phyloP scores from a whole-genome alignment of 306 rosid species.

The Cyclanthera cordifolia region DNA sequence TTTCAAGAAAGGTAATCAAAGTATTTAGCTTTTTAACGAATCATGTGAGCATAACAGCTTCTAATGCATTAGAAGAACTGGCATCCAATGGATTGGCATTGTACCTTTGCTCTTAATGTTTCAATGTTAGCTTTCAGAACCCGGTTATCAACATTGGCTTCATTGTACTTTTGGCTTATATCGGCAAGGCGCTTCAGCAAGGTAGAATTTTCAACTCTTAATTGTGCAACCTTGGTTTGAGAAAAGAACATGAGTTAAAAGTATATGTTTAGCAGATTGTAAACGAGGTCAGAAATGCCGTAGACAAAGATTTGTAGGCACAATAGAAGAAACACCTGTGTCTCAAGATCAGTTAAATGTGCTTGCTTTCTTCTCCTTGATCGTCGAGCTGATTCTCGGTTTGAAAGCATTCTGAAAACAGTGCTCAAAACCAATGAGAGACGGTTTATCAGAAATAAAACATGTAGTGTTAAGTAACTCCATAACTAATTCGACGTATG shows the following conservation, averaged over 20 bases:
- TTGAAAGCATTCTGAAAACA: constrained; percentile 78
- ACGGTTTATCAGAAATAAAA: neutral
- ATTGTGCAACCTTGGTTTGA: constrained; percentile 51
- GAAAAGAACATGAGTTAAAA: constrained; percentile 5
- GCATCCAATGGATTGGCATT: neutral
- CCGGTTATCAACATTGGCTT: constrained; percentile 77
- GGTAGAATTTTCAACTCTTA: constrained; percentile 74
- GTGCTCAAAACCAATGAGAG: neutral
- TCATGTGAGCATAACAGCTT: neutral
- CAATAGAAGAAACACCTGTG: constrained; percentile 35
- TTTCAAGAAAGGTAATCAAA: too few relatives aligned
- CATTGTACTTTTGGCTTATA: constrained; percentile 43
- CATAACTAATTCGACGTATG: neutral
- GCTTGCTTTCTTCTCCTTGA: constrained; percentile 97
- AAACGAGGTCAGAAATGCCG: constrained; percentile 7
- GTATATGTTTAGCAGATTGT: neutral
- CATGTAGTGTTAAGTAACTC: neutral
- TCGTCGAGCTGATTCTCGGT: constrained; percentile 96
- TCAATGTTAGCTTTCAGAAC: constrained; percentile 79
- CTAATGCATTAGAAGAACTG: neutral
- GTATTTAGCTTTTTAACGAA: neutral
- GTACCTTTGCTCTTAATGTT: constrained; percentile 90
- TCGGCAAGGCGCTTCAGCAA: constrained; percentile 62
- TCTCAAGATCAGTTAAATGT: constrained; percentile 86
- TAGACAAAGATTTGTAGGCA: neutral